Evolutionary conservation across 352 stramenopile genomes (phyloP).

Genomic region (Aphanomyces cochlioides): DNA sequence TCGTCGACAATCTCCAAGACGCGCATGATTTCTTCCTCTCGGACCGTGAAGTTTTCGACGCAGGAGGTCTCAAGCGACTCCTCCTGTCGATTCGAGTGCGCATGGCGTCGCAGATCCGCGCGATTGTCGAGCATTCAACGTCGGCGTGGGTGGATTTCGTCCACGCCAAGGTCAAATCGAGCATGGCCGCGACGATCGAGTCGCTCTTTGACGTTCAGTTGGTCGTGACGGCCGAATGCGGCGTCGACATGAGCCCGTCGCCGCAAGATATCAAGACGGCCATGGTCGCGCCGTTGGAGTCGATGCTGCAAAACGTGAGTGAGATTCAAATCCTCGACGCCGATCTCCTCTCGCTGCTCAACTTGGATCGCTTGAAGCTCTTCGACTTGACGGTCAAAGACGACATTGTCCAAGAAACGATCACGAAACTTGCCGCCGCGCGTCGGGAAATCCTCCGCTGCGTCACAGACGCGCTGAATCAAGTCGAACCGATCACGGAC

Average conservation of each 20-base stretch:
- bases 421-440: constrained; percentile 38
- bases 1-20: constrained; percentile 93
- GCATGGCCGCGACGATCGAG: constrained; percentile 27
- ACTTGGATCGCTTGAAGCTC: constrained; percentile 55
- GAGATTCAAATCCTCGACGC: constrained; percentile 83
- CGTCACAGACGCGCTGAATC: constrained; percentile 59
- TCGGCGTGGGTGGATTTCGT: constrained; percentile 58
- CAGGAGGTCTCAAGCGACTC: constrained; percentile 59
- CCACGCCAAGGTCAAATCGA: constrained; percentile 35
- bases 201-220: constrained; percentile 86
- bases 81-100: constrained; percentile 83
- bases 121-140: constrained; percentile 56
- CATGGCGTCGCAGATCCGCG: constrained; percentile 79
- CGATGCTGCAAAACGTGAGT: constrained; percentile 66
- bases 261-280: constrained; percentile 61
- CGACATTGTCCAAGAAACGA: constrained; percentile 41
- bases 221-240: constrained; percentile 43
- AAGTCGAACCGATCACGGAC: constrained; percentile 56
- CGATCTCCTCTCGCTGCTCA: constrained; percentile 88
- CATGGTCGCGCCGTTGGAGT: constrained; percentile 79
- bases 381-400: constrained; percentile 56
- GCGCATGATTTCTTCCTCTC: constrained; percentile 92
- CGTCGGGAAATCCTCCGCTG: constrained; percentile 54
- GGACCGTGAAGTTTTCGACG: constrained; percentile 53
- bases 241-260: constrained; percentile 53